A percentile compares a stretch with the other conserved stretches of the same genome.
phyloP scores from a whole-genome alignment of 306 rosid genomes.

The Adenanthera pavonina region DNA sequence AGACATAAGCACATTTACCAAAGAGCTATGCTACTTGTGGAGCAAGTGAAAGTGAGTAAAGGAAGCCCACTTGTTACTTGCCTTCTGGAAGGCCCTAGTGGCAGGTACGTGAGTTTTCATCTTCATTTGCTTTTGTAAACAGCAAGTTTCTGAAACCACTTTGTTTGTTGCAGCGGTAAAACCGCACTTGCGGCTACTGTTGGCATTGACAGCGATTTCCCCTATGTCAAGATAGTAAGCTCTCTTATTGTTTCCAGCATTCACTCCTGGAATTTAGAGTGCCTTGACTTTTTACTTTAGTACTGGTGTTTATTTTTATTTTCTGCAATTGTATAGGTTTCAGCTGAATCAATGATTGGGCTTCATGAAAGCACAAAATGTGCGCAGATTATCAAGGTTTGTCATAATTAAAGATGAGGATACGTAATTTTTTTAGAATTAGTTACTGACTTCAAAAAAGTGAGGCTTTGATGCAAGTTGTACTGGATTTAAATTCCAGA shows the following conservation, averaged over 20 bases:
- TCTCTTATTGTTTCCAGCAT: slow-evolving; percentile 32
- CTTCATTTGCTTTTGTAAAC: slow-evolving; percentile 33
- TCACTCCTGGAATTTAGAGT: slow-evolving; percentile 34
- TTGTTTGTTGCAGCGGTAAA: slow-evolving; percentile 80
- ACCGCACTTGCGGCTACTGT: slow-evolving; percentile 92
- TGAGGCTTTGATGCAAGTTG: slow-evolving; percentile 34
- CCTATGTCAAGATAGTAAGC: slow-evolving; percentile 98
- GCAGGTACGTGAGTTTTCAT: slow-evolving; percentile 66
- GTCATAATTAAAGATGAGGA: slow-evolving; percentile 37
- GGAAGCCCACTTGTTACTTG: slow-evolving; percentile 95
- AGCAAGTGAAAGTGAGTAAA: slow-evolving; percentile 93
- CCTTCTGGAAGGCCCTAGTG: slow-evolving; percentile 94
- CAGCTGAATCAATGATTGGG: slow-evolving; percentile 95
- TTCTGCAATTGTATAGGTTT: slow-evolving; percentile 61
- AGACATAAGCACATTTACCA: slow-evolving; percentile 82
- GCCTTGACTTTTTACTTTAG: slow-evolving; percentile 21
- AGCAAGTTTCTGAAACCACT: slow-evolving; percentile 45
- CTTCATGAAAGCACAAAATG: slow-evolving; percentile 96
- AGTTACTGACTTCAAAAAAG: not conserved
- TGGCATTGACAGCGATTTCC: slow-evolving; percentile 96
- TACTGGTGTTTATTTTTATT: slow-evolving; percentile 20
- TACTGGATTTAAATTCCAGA: slow-evolving; percentile 35
- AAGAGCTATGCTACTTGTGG: slow-evolving; percentile 86
- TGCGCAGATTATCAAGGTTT: slow-evolving; percentile 90
- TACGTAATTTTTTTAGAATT: slow-evolving; percentile 25